Evolutionary conservation across 1,139 yeast species (phyloP).

Genomic region (Sugiyamaella japonica): DNA sequence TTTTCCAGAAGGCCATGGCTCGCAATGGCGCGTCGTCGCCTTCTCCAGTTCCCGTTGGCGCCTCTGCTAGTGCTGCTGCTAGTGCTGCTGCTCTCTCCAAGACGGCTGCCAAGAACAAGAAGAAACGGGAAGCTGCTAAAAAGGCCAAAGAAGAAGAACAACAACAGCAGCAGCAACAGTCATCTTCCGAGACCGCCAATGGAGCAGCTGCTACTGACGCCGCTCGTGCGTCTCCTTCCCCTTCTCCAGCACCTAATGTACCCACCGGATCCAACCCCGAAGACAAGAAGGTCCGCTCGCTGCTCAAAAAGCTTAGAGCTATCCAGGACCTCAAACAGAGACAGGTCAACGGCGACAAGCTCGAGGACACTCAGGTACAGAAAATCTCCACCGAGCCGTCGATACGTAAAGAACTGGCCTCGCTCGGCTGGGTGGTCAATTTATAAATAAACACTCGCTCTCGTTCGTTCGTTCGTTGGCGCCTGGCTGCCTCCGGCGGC

Average conservation of each 20-base stretch:
- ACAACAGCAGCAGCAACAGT: too few relatives aligned
- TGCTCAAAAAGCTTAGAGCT: constrained; percentile 90
- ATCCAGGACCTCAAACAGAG: constrained; percentile 86
- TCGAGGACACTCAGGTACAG: constrained; percentile 90
- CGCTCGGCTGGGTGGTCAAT: constrained; percentile 65
- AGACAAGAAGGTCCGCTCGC: constrained; percentile 87
- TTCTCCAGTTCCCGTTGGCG: constrained; percentile 39
- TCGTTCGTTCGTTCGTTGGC: too few relatives aligned
- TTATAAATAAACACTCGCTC: constrained; percentile 2
- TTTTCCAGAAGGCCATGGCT: constrained; percentile 36
- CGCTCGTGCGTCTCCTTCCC: constrained; percentile 26
- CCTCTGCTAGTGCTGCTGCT: constrained; percentile 42
- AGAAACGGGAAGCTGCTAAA: constrained; percentile 67
- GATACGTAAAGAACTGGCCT: constrained; percentile 67
- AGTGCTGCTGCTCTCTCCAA: constrained; percentile 47
- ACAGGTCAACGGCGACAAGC: constrained; percentile 76
- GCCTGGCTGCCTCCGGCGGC: constrained; percentile 15
- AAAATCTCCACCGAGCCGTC: constrained; percentile 85
- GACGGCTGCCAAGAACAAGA: constrained; percentile 71
- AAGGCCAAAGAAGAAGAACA: constrained; percentile 45
- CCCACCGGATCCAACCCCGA: constrained; percentile 48
- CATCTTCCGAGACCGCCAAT: constrained; percentile 11
- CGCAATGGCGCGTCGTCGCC: constrained; percentile 27
- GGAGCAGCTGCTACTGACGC: constrained; percentile 19
- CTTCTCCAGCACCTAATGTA: constrained; percentile 27